Evolutionary conservation across 768 basidiomycete genomes (phyloP), one percentile per base, ranked within the genome.

Genomic region (Mycena chlorophos): DNA sequence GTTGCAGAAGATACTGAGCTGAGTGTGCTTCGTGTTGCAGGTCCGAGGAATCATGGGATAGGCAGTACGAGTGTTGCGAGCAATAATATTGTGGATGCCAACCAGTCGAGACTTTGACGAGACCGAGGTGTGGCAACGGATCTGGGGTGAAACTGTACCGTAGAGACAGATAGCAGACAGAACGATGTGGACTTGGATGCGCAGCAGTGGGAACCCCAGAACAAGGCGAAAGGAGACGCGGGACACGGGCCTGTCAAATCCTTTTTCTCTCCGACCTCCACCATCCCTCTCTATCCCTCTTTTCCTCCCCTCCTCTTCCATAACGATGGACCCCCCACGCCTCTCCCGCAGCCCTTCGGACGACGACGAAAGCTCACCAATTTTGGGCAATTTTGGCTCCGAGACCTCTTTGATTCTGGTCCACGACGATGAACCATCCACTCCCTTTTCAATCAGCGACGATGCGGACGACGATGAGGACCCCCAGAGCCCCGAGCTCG

Each of bases 361-460:
- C 13, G 64, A 64, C n/a, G 61, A 54, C 20, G 56, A 57, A 52
- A 56, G 57, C 5, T 62, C 66, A 14, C 65, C 66, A 10, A 59
- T 62, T n/a, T 46, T 70, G 38, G 65, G 69, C n/a, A 63, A 63
- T 43, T 63, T 69, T 51, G 71, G 70, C 57, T 76, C 78, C 3
- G 74, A 80, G 30, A 74, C 86, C 14, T 83, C 83, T 17, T 80
- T 89, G 45, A 79, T 88, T 51, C 81, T 88, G 27, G 80, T 87
- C 30, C 82, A 84, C 46, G 76, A 85, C 64, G 82, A 83, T 22
- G 75, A 78, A 51, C 55, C 19, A 69, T 72, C 46, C 73, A 66
- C 70, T 14, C 71, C 76, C 2, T 72, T 78, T n/a, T n/a, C n/a
- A n/a, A n/a, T n/a, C n/a, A n/a, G n/a, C 56, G 71, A 78, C 42